Evolutionary conservation across 805 yeast genomes (phyloP).

Genomic region (Ogataea salicorniae): DNA sequence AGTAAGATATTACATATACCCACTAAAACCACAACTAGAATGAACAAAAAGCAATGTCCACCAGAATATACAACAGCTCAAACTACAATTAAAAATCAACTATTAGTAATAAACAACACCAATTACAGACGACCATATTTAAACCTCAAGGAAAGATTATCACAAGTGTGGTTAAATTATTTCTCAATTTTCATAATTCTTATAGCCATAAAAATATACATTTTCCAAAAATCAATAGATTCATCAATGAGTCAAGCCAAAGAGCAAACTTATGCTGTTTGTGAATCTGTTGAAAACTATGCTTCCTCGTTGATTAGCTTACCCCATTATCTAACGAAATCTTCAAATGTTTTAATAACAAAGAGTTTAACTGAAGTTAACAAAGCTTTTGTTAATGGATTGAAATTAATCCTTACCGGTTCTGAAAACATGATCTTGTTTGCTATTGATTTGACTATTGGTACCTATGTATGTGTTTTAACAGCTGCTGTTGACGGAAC

Average conservation of each 20-base stretch:
- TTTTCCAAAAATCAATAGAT: slow-evolving; percentile 48
- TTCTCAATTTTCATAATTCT: slow-evolving; percentile 53
- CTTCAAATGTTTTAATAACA: slow-evolving; percentile 50
- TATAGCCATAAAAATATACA: slow-evolving; percentile 51
- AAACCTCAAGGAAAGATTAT: slow-evolving; percentile 45
- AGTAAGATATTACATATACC: no score
- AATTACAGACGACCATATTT: slow-evolving; percentile 36
- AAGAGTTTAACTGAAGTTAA: slow-evolving; percentile 44
- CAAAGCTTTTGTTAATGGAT: slow-evolving; percentile 37
- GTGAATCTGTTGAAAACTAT: slow-evolving; percentile 42
- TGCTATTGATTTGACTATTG: slow-evolving; percentile 66
- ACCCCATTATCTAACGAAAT: slow-evolving; percentile 52
- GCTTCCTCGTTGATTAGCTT: slow-evolving; percentile 33
- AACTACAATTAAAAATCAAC: no score
- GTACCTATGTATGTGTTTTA: slow-evolving; percentile 81
- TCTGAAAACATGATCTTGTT: slow-evolving; percentile 58
- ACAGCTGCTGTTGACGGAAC: slow-evolving; percentile 71
- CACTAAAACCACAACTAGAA: no score
- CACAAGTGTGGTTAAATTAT: slow-evolving; percentile 65
- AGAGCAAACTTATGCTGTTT: slow-evolving; percentile 36
- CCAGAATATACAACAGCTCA: no score
- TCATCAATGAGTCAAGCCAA: slow-evolving; percentile 38
- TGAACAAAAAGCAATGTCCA: no score
- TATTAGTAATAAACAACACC: background rate
- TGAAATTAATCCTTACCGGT: slow-evolving; percentile 47